Evolutionary conservation across 192 early-diverging fungal genomes (phyloP).

Genomic region (Fimicolochytrium jonesii): DNA sequence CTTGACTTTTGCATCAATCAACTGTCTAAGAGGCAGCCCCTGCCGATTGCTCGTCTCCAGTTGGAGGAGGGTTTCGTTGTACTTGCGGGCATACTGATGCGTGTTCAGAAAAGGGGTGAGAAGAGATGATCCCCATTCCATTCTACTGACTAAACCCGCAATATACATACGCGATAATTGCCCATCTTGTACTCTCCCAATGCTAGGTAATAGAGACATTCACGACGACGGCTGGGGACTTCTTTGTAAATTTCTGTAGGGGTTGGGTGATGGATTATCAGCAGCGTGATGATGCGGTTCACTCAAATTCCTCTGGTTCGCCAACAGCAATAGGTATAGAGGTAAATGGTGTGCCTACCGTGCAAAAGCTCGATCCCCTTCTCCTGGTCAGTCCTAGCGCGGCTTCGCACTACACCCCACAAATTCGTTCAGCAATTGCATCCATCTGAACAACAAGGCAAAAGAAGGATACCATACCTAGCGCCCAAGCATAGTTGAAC

Average conservation of each 20-base stretch:
- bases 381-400: constrained; percentile 59
- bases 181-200: constrained; percentile 84
- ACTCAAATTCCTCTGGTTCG: too few relatives aligned
- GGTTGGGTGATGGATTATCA: too few relatives aligned
- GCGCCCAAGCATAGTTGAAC: constrained; percentile 93
- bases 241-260: constrained; percentile 78
- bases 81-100: constrained; percentile 50
- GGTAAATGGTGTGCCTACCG: constrained; percentile 37
- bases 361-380: constrained; percentile 69
- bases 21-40: too few relatives aligned
- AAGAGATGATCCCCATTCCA: not conserved
- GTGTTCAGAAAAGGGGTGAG: not conserved
- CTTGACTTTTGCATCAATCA: too few relatives aligned
- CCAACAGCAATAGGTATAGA: not conserved
- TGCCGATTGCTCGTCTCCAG: constrained; percentile 82
- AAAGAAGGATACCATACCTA: constrained; percentile 20
- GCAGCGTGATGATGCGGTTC: too few relatives aligned
- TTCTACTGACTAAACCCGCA: too few relatives aligned
- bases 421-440: too few relatives aligned
- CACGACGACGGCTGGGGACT: constrained; percentile 72
- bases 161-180: constrained; percentile 59
- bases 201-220: constrained; percentile 90
- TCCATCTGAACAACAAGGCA: not conserved
- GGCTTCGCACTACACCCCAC: constrained; percentile 43
- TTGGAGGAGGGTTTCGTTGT: constrained; percentile 69